Conservation (phyloP, 2,329 filamentous ascomycete species). For the Hymenoscyphus albidus region DNA sequence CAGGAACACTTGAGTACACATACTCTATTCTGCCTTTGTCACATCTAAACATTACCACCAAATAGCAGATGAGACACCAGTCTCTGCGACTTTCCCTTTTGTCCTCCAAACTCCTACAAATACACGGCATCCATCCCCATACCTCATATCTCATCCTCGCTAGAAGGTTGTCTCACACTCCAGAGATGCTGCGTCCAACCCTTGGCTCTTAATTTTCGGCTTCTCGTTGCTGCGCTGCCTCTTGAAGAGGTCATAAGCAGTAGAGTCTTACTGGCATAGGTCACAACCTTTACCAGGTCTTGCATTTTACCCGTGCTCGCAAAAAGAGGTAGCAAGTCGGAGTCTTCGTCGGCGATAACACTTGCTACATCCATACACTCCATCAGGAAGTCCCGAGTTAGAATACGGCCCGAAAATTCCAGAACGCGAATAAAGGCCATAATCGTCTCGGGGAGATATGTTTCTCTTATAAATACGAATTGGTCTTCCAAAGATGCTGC, state of each 20-base stretch:
- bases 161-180: slow-evolving; percentile 34
- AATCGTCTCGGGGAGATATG: slow-evolving; percentile 81
- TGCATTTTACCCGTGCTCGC: slow-evolving; percentile 63
- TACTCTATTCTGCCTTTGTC: neutral
- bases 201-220: slow-evolving; percentile 58
- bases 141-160: neutral
- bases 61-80: neutral
- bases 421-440: slow-evolving; percentile 79
- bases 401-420: slow-evolving; percentile 70
- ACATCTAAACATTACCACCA: neutral
- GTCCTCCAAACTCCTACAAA: neutral
- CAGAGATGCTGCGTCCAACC: slow-evolving; percentile 63
- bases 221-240: slow-evolving; percentile 43
- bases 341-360: slow-evolving; percentile 66
- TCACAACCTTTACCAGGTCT: slow-evolving; percentile 73
- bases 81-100: neutral
- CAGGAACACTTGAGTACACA: too few relatives aligned
- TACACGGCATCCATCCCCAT: neutral
- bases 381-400: slow-evolving; percentile 72
- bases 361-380: slow-evolving; percentile 85
- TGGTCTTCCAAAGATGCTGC: slow-evolving; percentile 51
- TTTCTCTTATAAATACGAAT: slow-evolving; percentile 62
- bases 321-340: slow-evolving; percentile 63
- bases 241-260: slow-evolving; percentile 50
- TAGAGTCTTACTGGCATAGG: slow-evolving; percentile 38